Percentiles rank a stretch among this genome's conserved stretches.
Evolutionary conservation across 2,329 filamentous ascomycete species (phyloP).

Genomic region (Cytospora piceicola): DNA sequence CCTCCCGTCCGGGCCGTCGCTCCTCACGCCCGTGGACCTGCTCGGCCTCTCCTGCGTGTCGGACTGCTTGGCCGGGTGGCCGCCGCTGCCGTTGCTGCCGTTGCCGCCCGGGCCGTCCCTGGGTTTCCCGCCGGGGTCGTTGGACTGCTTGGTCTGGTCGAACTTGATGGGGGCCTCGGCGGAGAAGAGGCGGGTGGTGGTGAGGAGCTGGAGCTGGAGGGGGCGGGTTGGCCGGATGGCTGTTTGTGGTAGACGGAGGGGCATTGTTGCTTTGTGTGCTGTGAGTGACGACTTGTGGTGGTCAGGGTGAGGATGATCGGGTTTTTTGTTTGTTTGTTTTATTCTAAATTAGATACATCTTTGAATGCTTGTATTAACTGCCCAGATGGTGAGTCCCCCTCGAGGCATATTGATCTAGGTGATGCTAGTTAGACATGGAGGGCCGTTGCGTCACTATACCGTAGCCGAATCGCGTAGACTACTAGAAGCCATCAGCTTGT

Average conservation of each 20-base stretch:
- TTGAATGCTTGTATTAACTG: too few relatives aligned
- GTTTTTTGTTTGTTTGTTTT: too few relatives aligned
- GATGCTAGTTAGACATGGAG: background rate
- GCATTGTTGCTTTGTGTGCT: background rate
- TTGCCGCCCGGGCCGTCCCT: background rate
- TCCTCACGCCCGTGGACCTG: background rate
- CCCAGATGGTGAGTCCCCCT: too few relatives aligned
- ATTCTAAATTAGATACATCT: too few relatives aligned
- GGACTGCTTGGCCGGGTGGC: background rate
- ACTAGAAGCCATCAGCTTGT: background rate
- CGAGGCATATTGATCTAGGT: background rate
- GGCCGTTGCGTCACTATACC: background rate
- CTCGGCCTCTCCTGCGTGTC: slow-evolving; percentile 2
- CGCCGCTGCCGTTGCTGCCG: background rate
- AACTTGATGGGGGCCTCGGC: background rate
- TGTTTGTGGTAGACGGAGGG: background rate
- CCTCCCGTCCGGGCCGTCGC: background rate
- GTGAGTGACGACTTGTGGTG: background rate
- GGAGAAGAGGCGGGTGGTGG: background rate
- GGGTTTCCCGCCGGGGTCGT: background rate
- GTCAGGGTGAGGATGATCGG: background rate
- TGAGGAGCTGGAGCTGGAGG: background rate
- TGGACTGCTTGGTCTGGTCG: slow-evolving; percentile 9
- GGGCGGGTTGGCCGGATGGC: background rate
- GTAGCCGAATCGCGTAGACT: background rate